Conservation (phyloP, 371 early-diverging fungal genomes). For the Massospora cicadina region DNA sequence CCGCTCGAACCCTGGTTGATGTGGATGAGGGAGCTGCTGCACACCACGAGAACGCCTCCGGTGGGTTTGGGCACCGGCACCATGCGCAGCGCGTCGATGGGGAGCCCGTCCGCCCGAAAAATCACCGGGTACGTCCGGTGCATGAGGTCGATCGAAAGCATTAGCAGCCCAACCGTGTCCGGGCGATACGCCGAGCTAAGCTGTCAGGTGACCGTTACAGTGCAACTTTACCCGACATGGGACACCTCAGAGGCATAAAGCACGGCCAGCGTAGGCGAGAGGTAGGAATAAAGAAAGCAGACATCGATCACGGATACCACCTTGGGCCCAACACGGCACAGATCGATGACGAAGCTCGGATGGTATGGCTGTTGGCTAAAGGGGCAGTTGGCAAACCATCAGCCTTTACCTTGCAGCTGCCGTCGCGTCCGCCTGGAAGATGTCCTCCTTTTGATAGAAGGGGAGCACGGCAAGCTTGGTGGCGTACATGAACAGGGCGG, state of each 20-base stretch:
- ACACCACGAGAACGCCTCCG: conserved; percentile 69
- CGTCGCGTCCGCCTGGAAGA: conserved; percentile 25
- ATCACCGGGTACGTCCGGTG: conserved; percentile 61
- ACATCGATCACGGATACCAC: conserved; percentile 75
- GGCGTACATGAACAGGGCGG: conserved; percentile 63
- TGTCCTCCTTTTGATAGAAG: conserved; percentile 46
- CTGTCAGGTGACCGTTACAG: background rate
- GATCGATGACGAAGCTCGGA: conserved; percentile 65
- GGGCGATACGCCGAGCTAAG: background rate
- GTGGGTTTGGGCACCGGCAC: conserved; percentile 65
- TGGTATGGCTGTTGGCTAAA: conserved; percentile 42
- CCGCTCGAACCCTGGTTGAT: conserved; percentile 70
- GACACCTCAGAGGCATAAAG: conserved; percentile 64
- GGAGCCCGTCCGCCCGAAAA: conserved; percentile 53
- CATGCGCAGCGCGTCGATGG: conserved; percentile 57
- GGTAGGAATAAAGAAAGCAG: conserved; percentile 74
- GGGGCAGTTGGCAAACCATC: background rate
- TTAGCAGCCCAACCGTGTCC: conserved; percentile 63
- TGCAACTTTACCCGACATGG: conserved; percentile 66
- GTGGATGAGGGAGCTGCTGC: conserved; percentile 64
- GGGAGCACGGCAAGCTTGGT: conserved; percentile 85
- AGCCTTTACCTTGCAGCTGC: conserved; percentile 23
- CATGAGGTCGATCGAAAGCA: conserved; percentile 69
- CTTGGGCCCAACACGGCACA: conserved; percentile 24
- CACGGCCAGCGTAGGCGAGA: conserved; percentile 87